phyloP scores from a whole-genome alignment of 805 yeast genomes.

The Saturnispora galanensis region DNA sequence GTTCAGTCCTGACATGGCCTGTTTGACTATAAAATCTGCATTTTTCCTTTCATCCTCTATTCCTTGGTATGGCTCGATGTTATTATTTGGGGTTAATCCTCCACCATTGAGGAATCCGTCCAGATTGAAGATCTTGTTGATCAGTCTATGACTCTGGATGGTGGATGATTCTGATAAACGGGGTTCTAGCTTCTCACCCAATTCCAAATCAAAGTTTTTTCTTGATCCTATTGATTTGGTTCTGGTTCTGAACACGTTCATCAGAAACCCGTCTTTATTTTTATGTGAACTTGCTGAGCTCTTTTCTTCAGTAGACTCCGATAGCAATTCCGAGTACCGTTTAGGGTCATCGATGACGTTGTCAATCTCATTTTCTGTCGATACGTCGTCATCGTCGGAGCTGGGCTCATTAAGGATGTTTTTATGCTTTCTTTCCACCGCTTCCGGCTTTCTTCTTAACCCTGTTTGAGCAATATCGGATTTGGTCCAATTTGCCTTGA shows the following conservation, averaged over 20 bases:
- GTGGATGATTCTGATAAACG: background rate
- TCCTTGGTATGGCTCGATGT: constrained; percentile 2
- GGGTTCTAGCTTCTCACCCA: constrained; percentile 2
- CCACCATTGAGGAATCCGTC: constrained; percentile 13
- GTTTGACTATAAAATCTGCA: constrained; percentile 41
- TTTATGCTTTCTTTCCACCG: constrained; percentile 3
- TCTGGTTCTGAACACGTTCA: constrained; percentile 9
- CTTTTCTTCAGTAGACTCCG: background rate
- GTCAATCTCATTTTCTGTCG: constrained; percentile 17
- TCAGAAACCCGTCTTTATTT: background rate
- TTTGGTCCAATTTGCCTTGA: constrained; percentile 19
- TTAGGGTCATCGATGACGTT: background rate
- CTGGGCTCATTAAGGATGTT: constrained; percentile 4
- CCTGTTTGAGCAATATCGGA: constrained; percentile 1
- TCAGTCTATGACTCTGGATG: constrained; percentile 2
- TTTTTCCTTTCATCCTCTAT: constrained; percentile 36
- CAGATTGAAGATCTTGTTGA: constrained; percentile 11
- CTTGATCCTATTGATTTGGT: constrained; percentile 7
- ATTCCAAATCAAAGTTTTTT: constrained; percentile 2
- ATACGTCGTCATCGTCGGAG: constrained; percentile 19
- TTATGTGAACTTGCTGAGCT: background rate
- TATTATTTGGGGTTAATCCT: constrained; percentile 10
- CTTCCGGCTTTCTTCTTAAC: constrained; percentile 7
- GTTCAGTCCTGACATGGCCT: constrained; percentile 2
- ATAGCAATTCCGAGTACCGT: background rate